Conservation (phyloP, 2,329 filamentous ascomycete genomes). For the Aspergillus nomiae region DNA sequence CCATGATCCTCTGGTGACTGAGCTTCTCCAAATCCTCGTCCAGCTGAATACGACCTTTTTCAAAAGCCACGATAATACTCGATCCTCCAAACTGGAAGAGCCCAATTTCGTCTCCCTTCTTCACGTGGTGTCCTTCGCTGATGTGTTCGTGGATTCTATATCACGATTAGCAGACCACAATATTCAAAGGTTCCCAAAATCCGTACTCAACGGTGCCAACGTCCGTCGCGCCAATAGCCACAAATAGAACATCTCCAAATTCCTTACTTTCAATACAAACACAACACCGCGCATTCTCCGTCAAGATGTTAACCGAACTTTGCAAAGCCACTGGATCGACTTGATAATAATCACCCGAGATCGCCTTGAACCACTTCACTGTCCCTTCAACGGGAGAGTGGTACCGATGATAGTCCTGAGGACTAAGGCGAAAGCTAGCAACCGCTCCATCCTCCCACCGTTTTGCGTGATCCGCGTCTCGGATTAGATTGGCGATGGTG, state of each 20-base stretch:
- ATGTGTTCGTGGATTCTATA: conserved; percentile 38
- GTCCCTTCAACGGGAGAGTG: conserved; percentile 47
- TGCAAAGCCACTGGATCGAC: conserved; percentile 41
- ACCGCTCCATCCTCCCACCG: conserved; percentile 32
- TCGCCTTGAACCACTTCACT: conserved; percentile 39
- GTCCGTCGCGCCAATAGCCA: conserved; percentile 45
- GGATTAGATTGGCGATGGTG: conserved; percentile 43
- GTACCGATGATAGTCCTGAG: conserved; percentile 52
- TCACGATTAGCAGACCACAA: not conserved
- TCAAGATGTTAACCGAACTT: conserved; percentile 42
- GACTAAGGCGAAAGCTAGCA: conserved; percentile 46
- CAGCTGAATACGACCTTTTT: conserved; percentile 40
- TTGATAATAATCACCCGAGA: conserved; percentile 49
- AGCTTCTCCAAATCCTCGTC: conserved; percentile 40
- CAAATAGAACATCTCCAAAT: conserved; percentile 47
- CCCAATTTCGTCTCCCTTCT: conserved; percentile 45
- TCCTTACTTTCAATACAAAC: conserved; percentile 41
- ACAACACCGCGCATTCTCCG: conserved; percentile 41
- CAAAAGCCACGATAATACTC: conserved; percentile 45
- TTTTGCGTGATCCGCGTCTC: conserved; percentile 32
- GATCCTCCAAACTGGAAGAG: conserved; percentile 47
- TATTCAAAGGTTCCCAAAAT: not conserved
- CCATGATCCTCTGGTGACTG: conserved; percentile 35
- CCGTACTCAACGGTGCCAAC: conserved; percentile 45
- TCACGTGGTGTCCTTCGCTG: conserved; percentile 33